Percentiles rank a stretch among this genome's conserved stretches.
Conservation (phyloP, 169 alveolate species). For the Plasmodium vivax region DNA sequence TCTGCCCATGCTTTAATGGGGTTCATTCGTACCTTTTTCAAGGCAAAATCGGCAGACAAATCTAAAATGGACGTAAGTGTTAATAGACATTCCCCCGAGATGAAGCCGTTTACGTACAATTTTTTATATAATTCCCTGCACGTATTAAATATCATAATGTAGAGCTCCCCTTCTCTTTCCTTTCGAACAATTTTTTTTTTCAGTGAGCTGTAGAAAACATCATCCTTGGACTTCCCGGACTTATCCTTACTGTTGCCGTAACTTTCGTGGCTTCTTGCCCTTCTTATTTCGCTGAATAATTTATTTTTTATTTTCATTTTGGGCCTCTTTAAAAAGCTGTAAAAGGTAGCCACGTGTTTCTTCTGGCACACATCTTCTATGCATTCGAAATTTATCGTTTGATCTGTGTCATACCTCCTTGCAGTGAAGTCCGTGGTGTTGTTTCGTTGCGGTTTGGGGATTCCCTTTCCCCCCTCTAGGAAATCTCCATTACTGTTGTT, state of each 20-base stretch:
- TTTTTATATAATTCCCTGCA: slow-evolving; percentile 85
- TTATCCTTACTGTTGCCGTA: slow-evolving; percentile 22
- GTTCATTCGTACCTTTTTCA: slow-evolving; percentile 84
- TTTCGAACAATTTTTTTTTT: slow-evolving; percentile 75
- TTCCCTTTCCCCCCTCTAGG: not conserved
- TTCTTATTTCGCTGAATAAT: slow-evolving; percentile 48
- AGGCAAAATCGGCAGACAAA: slow-evolving; percentile 85
- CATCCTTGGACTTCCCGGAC: not conserved
- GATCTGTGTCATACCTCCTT: slow-evolving; percentile 69
- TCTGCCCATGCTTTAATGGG: slow-evolving; percentile 84
- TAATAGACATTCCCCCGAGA: slow-evolving; percentile 87
- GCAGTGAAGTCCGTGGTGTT: slow-evolving; percentile 24
- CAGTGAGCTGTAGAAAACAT: slow-evolving; percentile 30
- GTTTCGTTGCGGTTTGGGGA: slow-evolving; percentile 18
- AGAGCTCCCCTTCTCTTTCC: slow-evolving; percentile 88
- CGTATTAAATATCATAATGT: slow-evolving; percentile 88
- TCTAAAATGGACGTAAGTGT: slow-evolving; percentile 82
- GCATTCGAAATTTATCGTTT: slow-evolving; percentile 48
- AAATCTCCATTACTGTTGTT: not conserved
- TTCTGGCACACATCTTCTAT: slow-evolving; percentile 34
- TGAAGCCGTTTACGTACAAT: slow-evolving; percentile 81
- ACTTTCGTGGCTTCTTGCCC: slow-evolving; percentile 74
- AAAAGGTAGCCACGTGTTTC: slow-evolving; percentile 46
- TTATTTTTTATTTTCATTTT: slow-evolving; percentile 31
- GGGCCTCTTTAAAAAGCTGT: slow-evolving; percentile 43